Evolutionary conservation across 306 rosid species (phyloP).

Genomic region (Glycine latifolia): DNA sequence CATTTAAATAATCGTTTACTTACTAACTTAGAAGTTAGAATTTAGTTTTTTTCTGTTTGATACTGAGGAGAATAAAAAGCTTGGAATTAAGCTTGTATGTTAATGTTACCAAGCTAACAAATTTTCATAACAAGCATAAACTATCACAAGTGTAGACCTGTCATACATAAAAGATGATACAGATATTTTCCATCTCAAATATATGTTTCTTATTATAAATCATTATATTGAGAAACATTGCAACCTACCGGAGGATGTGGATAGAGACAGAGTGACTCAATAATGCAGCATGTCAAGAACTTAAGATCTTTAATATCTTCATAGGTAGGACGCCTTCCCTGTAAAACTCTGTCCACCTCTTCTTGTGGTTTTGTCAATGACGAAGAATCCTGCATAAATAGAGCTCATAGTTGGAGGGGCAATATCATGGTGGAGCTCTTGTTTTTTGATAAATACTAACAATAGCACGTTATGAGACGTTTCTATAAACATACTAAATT

Average conservation of each 20-base stretch:
- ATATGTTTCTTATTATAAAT: not conserved
- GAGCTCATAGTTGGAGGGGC: constrained; percentile 15
- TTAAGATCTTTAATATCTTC: constrained; percentile 85
- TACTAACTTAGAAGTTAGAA: constrained; percentile 14
- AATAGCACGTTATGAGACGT: not conserved
- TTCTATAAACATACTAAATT: not conserved
- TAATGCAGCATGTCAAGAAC: constrained; percentile 83
- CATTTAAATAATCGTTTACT: not conserved
- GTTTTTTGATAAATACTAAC: constrained; percentile 10
- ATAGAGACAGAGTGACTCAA: constrained; percentile 86
- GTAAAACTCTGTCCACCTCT: constrained; percentile 88
- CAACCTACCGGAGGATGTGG: constrained; percentile 93
- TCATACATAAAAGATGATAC: not conserved
- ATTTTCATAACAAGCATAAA: constrained; percentile 23
- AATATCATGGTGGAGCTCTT: constrained; percentile 16
- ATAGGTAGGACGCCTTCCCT: constrained; percentile 75
- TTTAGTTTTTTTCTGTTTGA: not conserved
- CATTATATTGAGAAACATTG: constrained; percentile 33
- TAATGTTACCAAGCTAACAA: constrained; percentile 17
- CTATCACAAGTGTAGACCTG: constrained; percentile 2
- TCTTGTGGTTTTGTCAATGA: constrained; percentile 77
- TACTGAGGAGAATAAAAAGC: no score
- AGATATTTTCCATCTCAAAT: not conserved
- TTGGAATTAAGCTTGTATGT: constrained; percentile 2
- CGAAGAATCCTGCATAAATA: constrained; percentile 59